These are phyloP conservation scores for Cyberlindnera mycetangii DNA, from an alignment of 805 yeast species.

Conservation along the genomic window DNA sequence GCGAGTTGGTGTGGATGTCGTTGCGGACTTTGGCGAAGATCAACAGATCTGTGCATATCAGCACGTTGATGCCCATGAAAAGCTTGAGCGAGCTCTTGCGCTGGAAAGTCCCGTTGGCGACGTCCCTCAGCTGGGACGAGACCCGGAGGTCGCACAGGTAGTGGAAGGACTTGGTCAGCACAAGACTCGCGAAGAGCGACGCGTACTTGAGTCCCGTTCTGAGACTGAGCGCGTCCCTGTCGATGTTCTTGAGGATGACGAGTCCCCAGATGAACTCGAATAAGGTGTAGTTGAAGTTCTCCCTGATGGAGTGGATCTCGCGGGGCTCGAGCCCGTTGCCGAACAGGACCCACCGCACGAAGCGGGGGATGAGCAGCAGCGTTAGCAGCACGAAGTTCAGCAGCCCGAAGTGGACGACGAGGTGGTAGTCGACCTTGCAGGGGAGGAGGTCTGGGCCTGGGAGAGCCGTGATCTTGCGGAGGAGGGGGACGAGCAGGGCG, in stretches of 20 bases:
- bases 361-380: conserved; percentile 7
- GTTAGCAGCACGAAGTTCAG: conserved; percentile 9
- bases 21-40: conserved; percentile 4
- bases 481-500: conserved; percentile 11
- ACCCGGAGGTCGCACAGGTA: conserved; percentile 20
- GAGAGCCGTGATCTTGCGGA: conserved; percentile 13
- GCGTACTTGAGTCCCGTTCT: conserved; percentile 12
- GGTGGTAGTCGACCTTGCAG: conserved; percentile 9
- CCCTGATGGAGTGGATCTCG: conserved; percentile 12
- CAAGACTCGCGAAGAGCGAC: conserved; percentile 12
- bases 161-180: conserved; percentile 23
- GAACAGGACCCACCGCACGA: conserved; percentile 13
- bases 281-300: conserved; percentile 17
- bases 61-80: conserved; percentile 10
- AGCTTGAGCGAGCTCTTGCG: background rate
- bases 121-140: conserved; percentile 2
- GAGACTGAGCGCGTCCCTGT: background rate
- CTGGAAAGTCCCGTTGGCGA: conserved; percentile 5
- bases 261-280: conserved; percentile 21
- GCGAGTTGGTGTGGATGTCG: conserved; percentile 6
- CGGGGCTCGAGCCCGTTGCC: conserved; percentile 8
- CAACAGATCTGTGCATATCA: conserved; percentile 9
- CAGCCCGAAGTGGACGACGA: conserved; percentile 14
- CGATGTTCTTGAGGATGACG: conserved; percentile 14
- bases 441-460: no score